phyloP scores from a whole-genome alignment of 2,329 filamentous ascomycete species.

The Colletotrichum sp. region DNA sequence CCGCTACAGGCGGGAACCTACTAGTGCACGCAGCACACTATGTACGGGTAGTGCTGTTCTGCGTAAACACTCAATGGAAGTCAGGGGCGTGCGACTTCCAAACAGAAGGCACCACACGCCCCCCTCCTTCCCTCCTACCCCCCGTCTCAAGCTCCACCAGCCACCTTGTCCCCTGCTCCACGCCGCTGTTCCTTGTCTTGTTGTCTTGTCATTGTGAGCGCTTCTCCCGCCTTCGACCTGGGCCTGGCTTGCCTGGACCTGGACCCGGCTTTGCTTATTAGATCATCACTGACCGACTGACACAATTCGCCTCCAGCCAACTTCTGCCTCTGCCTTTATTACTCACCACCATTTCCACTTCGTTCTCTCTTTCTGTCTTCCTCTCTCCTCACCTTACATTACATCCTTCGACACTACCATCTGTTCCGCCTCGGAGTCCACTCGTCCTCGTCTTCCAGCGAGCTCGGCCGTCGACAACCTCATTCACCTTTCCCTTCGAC shows the following conservation, averaged over 20 bases:
- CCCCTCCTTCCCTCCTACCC: not conserved
- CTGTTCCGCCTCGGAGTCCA: not conserved
- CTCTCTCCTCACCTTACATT: not conserved
- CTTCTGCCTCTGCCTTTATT: constrained; percentile 10
- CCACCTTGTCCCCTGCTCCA: constrained; percentile 20
- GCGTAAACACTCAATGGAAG: not conserved
- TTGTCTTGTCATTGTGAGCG: constrained; percentile 21
- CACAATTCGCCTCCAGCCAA: constrained; percentile 20
- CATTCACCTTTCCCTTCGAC: not conserved
- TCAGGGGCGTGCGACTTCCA: not conserved
- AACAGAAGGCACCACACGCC: not conserved
- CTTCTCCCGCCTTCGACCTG: constrained; percentile 22
- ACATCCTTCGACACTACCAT: not conserved
- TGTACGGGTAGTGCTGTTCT: not conserved
- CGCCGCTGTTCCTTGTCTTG: constrained; percentile 17
- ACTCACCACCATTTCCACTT: constrained; percentile 2
- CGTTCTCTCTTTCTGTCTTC: not conserved
- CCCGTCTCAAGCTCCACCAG: constrained; percentile 9
- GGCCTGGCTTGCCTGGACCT: constrained; percentile 11
- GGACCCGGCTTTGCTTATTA: constrained; percentile 20
- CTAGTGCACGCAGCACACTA: not conserved
- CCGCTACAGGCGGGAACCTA: not conserved
- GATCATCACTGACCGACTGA: constrained; percentile 20
- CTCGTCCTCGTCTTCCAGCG: not conserved
- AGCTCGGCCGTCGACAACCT: not conserved